Evolutionary conservation across 2,329 filamentous ascomycete species (phyloP).

Genomic region (Emergomyces orientalis): DNA sequence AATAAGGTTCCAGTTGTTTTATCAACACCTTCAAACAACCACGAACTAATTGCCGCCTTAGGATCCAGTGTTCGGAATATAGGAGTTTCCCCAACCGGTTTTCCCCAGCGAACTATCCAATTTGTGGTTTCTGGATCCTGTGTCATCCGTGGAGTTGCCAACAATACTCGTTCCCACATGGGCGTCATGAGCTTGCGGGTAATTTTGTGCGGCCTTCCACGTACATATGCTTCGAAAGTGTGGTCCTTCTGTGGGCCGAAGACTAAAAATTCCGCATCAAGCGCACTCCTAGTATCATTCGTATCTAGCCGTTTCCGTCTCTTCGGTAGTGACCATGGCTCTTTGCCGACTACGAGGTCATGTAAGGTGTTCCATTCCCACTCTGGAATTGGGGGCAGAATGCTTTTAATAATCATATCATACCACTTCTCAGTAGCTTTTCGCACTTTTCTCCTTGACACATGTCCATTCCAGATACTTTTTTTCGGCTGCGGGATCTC

Average conservation of each 20-base stretch:
- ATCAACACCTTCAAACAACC: slow-evolving; percentile 16
- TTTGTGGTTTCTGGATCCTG: slow-evolving; percentile 19
- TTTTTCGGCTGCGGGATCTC: slow-evolving; percentile 23
- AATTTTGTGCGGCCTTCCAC: slow-evolving; percentile 34
- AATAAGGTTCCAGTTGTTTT: slow-evolving; percentile 7
- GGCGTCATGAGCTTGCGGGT: slow-evolving; percentile 32
- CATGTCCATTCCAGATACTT: slow-evolving; percentile 30
- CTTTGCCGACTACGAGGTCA: slow-evolving; percentile 25
- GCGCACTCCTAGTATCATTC: slow-evolving; percentile 7
- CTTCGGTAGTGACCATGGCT: slow-evolving; percentile 25
- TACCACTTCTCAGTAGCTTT: slow-evolving; percentile 35
- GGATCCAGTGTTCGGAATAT: slow-evolving; percentile 13
- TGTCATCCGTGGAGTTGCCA: slow-evolving; percentile 24
- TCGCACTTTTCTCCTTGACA: slow-evolving; percentile 23
- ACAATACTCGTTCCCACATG: slow-evolving; percentile 30
- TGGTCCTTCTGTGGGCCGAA: slow-evolving; percentile 29
- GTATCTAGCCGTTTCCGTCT: slow-evolving; percentile 17
- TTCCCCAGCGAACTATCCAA: slow-evolving; percentile 26
- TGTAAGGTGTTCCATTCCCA: slow-evolving; percentile 28
- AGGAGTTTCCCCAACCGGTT: not conserved
- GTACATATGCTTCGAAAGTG: slow-evolving; percentile 26
- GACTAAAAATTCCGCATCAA: slow-evolving; percentile 25
- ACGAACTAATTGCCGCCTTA: slow-evolving; percentile 5
- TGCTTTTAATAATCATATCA: slow-evolving; percentile 19
- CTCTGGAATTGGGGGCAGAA: slow-evolving; percentile 34